A percentile compares a stretch with the other conserved stretches of the same genome.
These are phyloP conservation scores for Allantophomopsis cytisporea DNA, from an alignment of 2,329 filamentous ascomycete genomes.

Conservation along the genomic window DNA sequence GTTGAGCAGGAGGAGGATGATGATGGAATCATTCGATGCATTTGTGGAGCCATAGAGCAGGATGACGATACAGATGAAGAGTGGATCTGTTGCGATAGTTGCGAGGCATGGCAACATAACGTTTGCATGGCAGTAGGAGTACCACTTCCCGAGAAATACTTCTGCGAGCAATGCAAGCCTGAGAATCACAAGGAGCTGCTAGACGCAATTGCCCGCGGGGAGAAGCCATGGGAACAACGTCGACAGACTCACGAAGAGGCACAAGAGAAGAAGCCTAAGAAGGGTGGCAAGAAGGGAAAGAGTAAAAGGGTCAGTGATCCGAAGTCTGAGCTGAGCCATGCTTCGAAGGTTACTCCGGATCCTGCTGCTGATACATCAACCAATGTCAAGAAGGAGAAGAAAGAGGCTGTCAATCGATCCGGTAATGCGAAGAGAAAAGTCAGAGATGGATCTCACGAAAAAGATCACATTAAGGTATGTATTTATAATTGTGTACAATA, in stretches of 20 bases:
- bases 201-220: conserved; percentile 63
- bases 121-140: conserved; percentile 80
- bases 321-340: conserved; percentile 28
- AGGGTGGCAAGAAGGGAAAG: conserved; percentile 40
- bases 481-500: not conserved
- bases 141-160: conserved; percentile 72
- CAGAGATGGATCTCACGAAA: conserved; percentile 39
- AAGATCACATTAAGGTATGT: conserved; percentile 15
- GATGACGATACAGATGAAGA: conserved; percentile 77
- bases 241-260: conserved; percentile 50
- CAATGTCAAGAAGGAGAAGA: conserved; percentile 25
- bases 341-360: conserved; percentile 9
- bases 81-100: conserved; percentile 93
- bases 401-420: conserved; percentile 23
- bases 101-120: conserved; percentile 93
- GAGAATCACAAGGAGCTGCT: conserved; percentile 72
- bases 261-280: conserved; percentile 41
- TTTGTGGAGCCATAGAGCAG: conserved; percentile 78
- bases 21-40: conserved; percentile 67
- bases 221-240: conserved; percentile 73
- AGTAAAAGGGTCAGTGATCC: conserved; percentile 53
- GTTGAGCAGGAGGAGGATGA: conserved; percentile 33
- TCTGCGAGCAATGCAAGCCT: conserved; percentile 81
- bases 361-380: conserved; percentile 8
- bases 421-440: conserved; percentile 40